These are phyloP conservation scores for Xylaria flabelliformis DNA, from an alignment of 495 filamentous ascomycete genomes.

Conservation along the genomic window DNA sequence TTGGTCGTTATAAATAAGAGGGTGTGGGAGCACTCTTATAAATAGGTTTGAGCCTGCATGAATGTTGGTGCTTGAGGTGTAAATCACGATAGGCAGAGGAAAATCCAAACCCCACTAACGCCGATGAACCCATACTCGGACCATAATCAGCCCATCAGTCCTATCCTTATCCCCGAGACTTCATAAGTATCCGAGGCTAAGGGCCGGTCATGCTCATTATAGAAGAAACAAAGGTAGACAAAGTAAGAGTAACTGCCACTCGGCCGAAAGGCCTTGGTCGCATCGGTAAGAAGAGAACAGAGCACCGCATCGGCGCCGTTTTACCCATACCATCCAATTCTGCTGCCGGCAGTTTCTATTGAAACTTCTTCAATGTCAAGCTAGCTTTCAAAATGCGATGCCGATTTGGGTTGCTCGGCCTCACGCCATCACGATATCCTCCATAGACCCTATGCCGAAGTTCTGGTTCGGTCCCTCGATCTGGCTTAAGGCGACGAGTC, in stretches of 20 bases:
- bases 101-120: conserved; percentile 16
- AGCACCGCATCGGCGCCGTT: background rate
- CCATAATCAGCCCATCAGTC: conserved; percentile 20
- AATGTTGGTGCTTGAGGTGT: background rate
- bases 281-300: background rate
- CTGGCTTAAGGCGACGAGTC: conserved; percentile 26
- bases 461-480: conserved; percentile 22
- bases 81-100: background rate
- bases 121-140: conserved; percentile 19
- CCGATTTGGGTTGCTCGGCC: background rate
- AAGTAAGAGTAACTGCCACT: background rate
- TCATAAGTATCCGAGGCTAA: background rate
- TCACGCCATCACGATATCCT: conserved; percentile 19
- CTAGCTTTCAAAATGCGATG: background rate
- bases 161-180: conserved; percentile 7
- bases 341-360: conserved; percentile 11
- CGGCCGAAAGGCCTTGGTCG: background rate
- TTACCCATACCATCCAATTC: background rate
- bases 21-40: background rate
- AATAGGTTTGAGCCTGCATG: background rate
- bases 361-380: background rate
- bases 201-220: background rate
- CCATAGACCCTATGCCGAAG: conserved; percentile 10
- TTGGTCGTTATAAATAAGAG: background rate
- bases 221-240: background rate